Conservation (phyloP, 139 green algal species). For the Chlamydomonas sp. region DNA sequence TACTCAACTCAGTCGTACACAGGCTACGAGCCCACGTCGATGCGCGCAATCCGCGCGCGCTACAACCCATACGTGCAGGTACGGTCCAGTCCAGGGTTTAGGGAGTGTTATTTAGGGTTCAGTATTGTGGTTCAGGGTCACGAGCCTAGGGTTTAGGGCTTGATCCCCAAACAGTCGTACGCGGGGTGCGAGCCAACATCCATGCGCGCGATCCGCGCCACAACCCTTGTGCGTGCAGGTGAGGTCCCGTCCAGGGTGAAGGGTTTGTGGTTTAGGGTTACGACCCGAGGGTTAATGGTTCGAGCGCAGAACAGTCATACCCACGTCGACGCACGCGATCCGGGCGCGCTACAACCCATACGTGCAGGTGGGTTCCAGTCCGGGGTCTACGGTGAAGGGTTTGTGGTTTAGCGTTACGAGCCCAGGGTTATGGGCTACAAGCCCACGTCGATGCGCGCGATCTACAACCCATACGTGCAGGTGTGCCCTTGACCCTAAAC, state of each 20-base stretch:
- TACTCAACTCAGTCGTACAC: conserved; percentile 84
- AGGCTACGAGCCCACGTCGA: conserved; percentile 95
- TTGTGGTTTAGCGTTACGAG: too few species aligned
- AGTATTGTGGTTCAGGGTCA: too few species aligned
- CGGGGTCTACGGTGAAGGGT: background rate
- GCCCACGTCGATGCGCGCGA: conserved; percentile 93
- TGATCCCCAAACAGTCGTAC: too few species aligned
- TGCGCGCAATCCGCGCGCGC: conserved; percentile 91
- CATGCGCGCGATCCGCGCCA: conserved; percentile 87
- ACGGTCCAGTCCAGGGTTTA: background rate
- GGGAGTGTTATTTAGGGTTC: background rate
- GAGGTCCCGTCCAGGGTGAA: background rate
- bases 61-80: conserved; percentile 90
- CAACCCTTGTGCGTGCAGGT: conserved; percentile 57
- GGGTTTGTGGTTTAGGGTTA: too few species aligned
- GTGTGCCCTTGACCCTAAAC: too few species aligned
- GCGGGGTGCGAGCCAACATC: too few species aligned
- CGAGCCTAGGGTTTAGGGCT: too few species aligned
- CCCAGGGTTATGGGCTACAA: too few species aligned
- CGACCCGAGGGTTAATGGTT: too few species aligned
- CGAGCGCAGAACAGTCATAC: too few species aligned
- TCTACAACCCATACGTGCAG: conserved; percentile 93
- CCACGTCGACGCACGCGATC: too few species aligned
- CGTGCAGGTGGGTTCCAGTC: conserved; percentile 58
- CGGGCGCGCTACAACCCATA: conserved; percentile 84